Conservation (phyloP, 1,139 yeast species). For the Candida pseudoviswanathii region DNA sequence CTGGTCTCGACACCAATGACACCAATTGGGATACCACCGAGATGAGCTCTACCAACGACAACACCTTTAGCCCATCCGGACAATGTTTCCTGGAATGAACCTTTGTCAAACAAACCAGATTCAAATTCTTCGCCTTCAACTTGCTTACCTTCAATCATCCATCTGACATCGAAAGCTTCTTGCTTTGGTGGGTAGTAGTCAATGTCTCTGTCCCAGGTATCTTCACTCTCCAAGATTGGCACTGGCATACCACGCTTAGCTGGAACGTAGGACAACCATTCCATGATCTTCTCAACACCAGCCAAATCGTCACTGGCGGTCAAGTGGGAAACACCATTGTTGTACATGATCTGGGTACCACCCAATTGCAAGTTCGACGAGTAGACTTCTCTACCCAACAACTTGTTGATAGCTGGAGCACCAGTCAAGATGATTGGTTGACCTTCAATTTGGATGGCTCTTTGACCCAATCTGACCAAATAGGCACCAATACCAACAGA, state of each 20-base stretch:
- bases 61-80: slow-evolving; percentile 99
- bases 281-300: slow-evolving; percentile 92
- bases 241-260: slow-evolving; percentile 89
- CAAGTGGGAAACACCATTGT: slow-evolving; percentile 95
- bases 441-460: slow-evolving; percentile 98
- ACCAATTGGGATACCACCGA: slow-evolving; percentile 98
- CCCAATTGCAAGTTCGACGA: slow-evolving; percentile 96
- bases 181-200: slow-evolving; percentile 74
- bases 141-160: slow-evolving; percentile 88
- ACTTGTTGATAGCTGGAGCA: slow-evolving; percentile 97
- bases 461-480: slow-evolving; percentile 95
- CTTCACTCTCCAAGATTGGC: slow-evolving; percentile 82
- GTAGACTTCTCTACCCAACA: slow-evolving; percentile 95
- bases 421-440: slow-evolving; percentile 98
- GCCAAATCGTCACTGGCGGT: slow-evolving; percentile 95
- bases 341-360: slow-evolving; percentile 98
- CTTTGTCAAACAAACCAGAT: slow-evolving; percentile 86
- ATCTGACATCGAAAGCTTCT: slow-evolving; percentile 87
- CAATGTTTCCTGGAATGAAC: slow-evolving; percentile 94
- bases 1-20: slow-evolving; percentile 95
- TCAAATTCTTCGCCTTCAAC: slow-evolving; percentile 70
- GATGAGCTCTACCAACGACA: slow-evolving; percentile 96
- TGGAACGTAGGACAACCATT: slow-evolving; percentile 96
- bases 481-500: slow-evolving; percentile 99
- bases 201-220: slow-evolving; percentile 91